phyloP scores from a whole-genome alignment of 306 rosid genomes.

The Psophocarpus tetragonolobus region DNA sequence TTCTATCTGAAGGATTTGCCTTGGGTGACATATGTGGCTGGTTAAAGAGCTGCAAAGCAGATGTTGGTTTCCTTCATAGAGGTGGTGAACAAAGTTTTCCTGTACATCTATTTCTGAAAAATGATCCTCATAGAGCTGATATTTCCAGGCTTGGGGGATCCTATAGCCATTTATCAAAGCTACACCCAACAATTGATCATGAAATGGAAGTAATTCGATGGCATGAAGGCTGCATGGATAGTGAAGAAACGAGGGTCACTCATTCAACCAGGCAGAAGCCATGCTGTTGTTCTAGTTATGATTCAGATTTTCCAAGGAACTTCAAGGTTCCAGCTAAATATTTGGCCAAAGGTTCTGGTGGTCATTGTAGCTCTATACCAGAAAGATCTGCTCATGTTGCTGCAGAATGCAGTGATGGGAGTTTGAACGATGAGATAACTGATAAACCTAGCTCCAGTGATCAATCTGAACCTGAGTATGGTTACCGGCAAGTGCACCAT shows the following conservation, averaged over 20 bases:
- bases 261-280: slow-evolving; percentile 86
- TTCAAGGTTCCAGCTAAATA: slow-evolving; percentile 65
- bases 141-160: slow-evolving; percentile 96
- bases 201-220: slow-evolving; percentile 74
- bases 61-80: slow-evolving; percentile 94
- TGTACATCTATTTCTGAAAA: slow-evolving; percentile 59
- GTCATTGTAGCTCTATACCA: slow-evolving; percentile 64
- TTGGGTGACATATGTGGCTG: slow-evolving; percentile 70
- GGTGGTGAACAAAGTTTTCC: slow-evolving; percentile 93
- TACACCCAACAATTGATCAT: slow-evolving; percentile 56
- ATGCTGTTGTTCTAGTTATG: slow-evolving; percentile 88
- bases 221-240: slow-evolving; percentile 98
- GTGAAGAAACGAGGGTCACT: slow-evolving; percentile 73
- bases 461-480: slow-evolving; percentile 81
- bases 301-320: slow-evolving; percentile 66
- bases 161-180: slow-evolving; percentile 71
- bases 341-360: slow-evolving; percentile 65
- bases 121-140: slow-evolving; percentile 67
- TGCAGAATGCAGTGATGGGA: slow-evolving; percentile 80
- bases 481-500: slow-evolving; percentile 46
- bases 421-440: slow-evolving; percentile 77
- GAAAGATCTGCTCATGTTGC: slow-evolving; percentile 87
- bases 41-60: slow-evolving; percentile 72
- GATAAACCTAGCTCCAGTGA: slow-evolving; percentile 93
- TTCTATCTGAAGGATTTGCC: slow-evolving; percentile 94